These are phyloP conservation scores for Pelargonium citronellum DNA, from an alignment of 441 rosid species.

Conservation along the genomic window DNA sequence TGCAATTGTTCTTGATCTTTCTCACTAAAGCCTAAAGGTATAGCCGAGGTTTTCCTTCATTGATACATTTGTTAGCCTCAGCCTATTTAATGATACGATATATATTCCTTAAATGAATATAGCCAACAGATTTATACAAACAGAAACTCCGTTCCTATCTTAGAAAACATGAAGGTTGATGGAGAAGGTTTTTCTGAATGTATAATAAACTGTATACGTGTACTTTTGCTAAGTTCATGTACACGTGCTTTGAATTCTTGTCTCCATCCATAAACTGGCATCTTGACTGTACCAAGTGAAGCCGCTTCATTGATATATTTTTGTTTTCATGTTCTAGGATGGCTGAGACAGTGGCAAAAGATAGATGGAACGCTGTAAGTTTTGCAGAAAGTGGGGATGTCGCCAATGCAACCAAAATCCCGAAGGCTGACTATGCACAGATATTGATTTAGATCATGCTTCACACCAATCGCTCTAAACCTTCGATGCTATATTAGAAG, in stretches of 20 bases:
- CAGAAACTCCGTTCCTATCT: neutral
- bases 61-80: neutral
- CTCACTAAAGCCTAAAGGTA: neutral
- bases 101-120: no score
- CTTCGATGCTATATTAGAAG: no score
- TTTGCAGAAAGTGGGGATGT: constrained; percentile 24
- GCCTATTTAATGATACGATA: no score
- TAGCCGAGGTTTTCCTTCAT: neutral
- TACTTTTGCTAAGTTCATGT: neutral
- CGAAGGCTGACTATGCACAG: constrained; percentile 35
- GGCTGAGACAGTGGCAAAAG: constrained; percentile 14
- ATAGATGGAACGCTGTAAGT: constrained; percentile 29
- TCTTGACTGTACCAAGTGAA: neutral
- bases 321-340: constrained; percentile 32
- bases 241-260: neutral
- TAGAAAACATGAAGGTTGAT: no score
- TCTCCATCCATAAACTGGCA: neutral
- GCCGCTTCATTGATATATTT: no score
- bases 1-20: neutral
- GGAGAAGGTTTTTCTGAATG: neutral
- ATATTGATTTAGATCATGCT: constrained; percentile 25
- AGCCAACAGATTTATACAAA: no score
- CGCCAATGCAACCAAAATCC: constrained; percentile 23
- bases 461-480: no score
- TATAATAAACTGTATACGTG: neutral